These are phyloP conservation scores for Ceratorhiza oryzae-sativae DNA, from an alignment of 1,284 basidiomycete genomes.

Conservation along the genomic window DNA sequence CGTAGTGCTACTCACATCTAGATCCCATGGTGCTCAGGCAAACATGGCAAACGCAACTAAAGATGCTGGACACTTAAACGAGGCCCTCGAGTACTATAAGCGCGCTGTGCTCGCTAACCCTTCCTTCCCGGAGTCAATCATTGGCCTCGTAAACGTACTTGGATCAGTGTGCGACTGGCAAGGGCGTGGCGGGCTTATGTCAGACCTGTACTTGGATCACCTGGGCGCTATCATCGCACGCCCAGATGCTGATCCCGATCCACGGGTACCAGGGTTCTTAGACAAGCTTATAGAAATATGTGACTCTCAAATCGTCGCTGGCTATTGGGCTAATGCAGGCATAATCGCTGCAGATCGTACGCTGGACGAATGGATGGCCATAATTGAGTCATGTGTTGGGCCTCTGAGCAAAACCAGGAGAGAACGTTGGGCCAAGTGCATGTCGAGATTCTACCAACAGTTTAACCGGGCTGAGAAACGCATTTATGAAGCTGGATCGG, in stretches of 20 bases:
- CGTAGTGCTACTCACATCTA: background rate
- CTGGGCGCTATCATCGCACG: constrained; percentile 14
- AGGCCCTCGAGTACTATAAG: constrained; percentile 63
- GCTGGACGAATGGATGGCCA: constrained; percentile 58
- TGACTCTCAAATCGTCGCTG: constrained; percentile 57
- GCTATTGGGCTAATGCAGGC: constrained; percentile 54
- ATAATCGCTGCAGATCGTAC: constrained; percentile 51
- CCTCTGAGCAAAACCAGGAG: constrained; percentile 49
- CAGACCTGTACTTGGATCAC: constrained; percentile 21
- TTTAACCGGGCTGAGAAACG: constrained; percentile 47
- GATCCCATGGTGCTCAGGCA: background rate
- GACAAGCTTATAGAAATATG: constrained; percentile 57
- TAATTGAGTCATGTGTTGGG: constrained; percentile 51
- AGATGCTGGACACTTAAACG: constrained; percentile 55
- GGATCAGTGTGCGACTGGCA: constrained; percentile 65
- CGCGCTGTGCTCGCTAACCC: constrained; percentile 63
- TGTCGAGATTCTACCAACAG: constrained; percentile 53
- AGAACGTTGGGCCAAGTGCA: constrained; percentile 53
- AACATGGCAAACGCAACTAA: constrained; percentile 40
- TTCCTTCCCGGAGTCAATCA: constrained; percentile 63
- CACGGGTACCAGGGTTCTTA: constrained; percentile 54
- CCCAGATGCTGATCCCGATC: constrained; percentile 35
- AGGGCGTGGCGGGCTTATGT: constrained; percentile 53
- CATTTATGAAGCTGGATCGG: constrained; percentile 60
- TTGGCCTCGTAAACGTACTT: constrained; percentile 62